These are phyloP conservation scores for Gloeophyllum trabeum DNA, from an alignment of 768 basidiomycete genomes.

Conservation along the genomic window DNA sequence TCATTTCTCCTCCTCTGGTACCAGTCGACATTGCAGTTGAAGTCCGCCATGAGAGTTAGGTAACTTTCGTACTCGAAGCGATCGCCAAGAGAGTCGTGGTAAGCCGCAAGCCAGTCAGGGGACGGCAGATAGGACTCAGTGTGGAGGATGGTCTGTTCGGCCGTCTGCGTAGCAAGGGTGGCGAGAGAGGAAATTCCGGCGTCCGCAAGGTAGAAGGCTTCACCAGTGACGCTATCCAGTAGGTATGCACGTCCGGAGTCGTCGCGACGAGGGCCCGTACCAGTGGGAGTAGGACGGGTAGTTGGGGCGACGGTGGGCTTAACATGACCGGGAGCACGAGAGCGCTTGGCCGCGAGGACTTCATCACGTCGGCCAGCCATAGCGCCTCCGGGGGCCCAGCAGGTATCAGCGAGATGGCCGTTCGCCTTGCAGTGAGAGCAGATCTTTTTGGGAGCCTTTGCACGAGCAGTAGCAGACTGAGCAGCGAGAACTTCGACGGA, in stretches of 20 bases:
- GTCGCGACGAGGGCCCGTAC: not conserved
- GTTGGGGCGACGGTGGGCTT: too few relatives aligned
- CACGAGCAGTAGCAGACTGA: not conserved
- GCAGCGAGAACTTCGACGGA: not conserved
- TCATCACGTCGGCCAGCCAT: not conserved
- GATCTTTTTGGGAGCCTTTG: not conserved
- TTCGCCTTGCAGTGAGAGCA: conserved; percentile 3
- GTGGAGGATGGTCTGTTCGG: not conserved
- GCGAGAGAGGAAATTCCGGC: not conserved
- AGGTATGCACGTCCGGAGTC: not conserved
- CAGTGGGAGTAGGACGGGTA: not conserved
- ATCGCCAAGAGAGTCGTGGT: not conserved
- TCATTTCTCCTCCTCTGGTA: not conserved
- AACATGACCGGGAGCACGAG: too few relatives aligned
- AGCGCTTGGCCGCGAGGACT: not conserved
- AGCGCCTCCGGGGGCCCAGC: not conserved
- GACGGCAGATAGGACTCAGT: not conserved
- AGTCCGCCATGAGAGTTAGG: not conserved
- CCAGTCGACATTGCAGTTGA: not conserved
- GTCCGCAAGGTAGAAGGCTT: not conserved
- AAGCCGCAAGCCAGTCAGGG: too few relatives aligned
- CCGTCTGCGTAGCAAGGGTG: not conserved
- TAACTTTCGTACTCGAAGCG: not conserved
- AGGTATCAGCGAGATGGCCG: conserved; percentile 1
- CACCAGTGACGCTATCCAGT: not conserved